Evolutionary conservation across 331 rosid genomes (phyloP).

Genomic region (Prunus yedoensis): DNA sequence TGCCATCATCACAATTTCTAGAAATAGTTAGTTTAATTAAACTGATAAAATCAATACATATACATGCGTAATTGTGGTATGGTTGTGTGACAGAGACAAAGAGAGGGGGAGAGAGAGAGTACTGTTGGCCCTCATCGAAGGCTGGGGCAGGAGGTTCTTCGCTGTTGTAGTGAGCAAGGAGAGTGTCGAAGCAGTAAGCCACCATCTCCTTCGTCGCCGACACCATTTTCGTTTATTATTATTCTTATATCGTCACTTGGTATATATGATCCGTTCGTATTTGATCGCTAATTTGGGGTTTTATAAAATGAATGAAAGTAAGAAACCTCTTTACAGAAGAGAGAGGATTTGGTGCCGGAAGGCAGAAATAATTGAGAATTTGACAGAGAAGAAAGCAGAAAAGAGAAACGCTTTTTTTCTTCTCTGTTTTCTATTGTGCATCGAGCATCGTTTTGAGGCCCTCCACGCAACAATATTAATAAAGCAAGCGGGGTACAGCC

Average conservation of each 20-base stretch:
- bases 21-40: background rate
- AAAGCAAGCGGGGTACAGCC: too few relatives aligned
- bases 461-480: too few relatives aligned
- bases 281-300: too few relatives aligned
- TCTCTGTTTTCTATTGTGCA: background rate
- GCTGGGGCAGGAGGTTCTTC: slow-evolving; percentile 75
- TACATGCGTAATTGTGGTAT: background rate
- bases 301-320: background rate
- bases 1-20: background rate
- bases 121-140: slow-evolving; percentile 97
- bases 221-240: slow-evolving; percentile 53
- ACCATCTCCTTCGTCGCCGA: slow-evolving; percentile 92
- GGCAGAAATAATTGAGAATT: slow-evolving; percentile 4
- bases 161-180: slow-evolving; percentile 80
- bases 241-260: background rate
- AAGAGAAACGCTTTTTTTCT: background rate
- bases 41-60: background rate
- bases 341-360: slow-evolving; percentile 2
- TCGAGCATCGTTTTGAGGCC: too few relatives aligned
- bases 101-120: slow-evolving; percentile 21
- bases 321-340: background rate
- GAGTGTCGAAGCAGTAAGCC: slow-evolving; percentile 87
- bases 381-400: background rate
- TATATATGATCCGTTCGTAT: too few relatives aligned
- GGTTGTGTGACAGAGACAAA: background rate